Evolutionary conservation across 805 yeast species (phyloP).

Genomic region (Millerago galiae): DNA sequence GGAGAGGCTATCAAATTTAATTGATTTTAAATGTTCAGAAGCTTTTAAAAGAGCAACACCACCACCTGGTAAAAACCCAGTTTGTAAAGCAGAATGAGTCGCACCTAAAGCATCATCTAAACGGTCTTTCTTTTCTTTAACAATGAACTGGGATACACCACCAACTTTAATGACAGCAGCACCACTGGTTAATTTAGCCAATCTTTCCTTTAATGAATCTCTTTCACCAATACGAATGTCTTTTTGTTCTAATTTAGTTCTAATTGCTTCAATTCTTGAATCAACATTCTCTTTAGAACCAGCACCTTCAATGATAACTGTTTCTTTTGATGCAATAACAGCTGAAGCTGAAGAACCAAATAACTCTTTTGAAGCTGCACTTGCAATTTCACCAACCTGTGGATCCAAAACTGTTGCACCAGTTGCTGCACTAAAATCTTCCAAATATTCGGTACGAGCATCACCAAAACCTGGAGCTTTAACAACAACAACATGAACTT

Average conservation of each 20-base stretch:
- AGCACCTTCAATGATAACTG: constrained; percentile 88
- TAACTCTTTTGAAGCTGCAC: constrained; percentile 82
- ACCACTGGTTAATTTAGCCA: constrained; percentile 96
- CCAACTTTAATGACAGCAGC: constrained; percentile 98
- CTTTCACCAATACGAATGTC: constrained; percentile 77
- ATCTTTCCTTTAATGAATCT: constrained; percentile 95
- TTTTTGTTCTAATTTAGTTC: constrained; percentile 70
- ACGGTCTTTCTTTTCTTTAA: constrained; percentile 99
- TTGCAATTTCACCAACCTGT: constrained; percentile 93
- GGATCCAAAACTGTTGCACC: constrained; percentile 87
- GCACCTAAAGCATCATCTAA: constrained; percentile 98
- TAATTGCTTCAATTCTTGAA: constrained; percentile 91
- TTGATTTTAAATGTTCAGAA: constrained; percentile 61
- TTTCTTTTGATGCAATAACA: constrained; percentile 92
- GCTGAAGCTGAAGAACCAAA: constrained; percentile 90
- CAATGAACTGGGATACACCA: constrained; percentile 95
- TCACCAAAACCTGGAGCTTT: constrained; percentile 99
- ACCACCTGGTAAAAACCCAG: constrained; percentile 99
- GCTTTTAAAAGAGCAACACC: constrained; percentile 98
- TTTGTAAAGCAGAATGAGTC: constrained; percentile 98
- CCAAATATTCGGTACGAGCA: constrained; percentile 92
- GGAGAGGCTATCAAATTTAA: constrained; percentile 58
- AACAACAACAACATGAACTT: constrained; percentile 94
- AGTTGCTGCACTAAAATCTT: constrained; percentile 90
- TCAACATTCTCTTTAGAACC: constrained; percentile 77